These are phyloP conservation scores for Pelargonium nanum DNA, from an alignment of 345 rosid species.

Conservation along the genomic window DNA sequence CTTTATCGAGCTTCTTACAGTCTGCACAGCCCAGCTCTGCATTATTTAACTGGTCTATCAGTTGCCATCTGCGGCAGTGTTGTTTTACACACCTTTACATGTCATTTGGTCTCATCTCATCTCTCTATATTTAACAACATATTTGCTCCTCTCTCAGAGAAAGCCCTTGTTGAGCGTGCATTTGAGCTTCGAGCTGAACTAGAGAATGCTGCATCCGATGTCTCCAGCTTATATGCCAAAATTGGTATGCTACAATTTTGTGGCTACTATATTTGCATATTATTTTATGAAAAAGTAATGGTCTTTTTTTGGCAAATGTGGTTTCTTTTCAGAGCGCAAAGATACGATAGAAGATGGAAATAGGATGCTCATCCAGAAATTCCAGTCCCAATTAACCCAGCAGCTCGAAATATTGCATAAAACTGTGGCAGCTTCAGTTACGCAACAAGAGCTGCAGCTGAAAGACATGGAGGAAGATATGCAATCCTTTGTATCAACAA, in stretches of 20 bases:
- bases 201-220: constrained; percentile 81
- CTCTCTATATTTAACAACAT: constrained; percentile 6
- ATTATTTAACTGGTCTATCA: neutral
- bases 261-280: neutral
- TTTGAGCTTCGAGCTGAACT: constrained; percentile 76
- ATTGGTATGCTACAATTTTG: constrained; percentile 42
- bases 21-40: neutral
- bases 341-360: constrained; percentile 90
- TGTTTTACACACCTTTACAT: neutral
- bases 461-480: constrained; percentile 91
- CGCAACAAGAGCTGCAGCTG: constrained; percentile 82
- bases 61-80: neutral
- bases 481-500: constrained; percentile 81
- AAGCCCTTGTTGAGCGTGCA: constrained; percentile 72
- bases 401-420: constrained; percentile 82
- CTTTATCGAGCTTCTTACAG: neutral
- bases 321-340: constrained; percentile 62
- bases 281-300: neutral
- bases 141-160: constrained; percentile 37
- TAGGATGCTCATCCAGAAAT: constrained; percentile 54
- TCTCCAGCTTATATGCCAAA: constrained; percentile 75
- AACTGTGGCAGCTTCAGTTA: constrained; percentile 75
- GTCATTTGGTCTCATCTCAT: neutral
- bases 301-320: constrained; percentile 5
- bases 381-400: constrained; percentile 73